Evolutionary conservation across 768 basidiomycete species (phyloP).

Genomic region (Rhodocollybia butyracea): DNA sequence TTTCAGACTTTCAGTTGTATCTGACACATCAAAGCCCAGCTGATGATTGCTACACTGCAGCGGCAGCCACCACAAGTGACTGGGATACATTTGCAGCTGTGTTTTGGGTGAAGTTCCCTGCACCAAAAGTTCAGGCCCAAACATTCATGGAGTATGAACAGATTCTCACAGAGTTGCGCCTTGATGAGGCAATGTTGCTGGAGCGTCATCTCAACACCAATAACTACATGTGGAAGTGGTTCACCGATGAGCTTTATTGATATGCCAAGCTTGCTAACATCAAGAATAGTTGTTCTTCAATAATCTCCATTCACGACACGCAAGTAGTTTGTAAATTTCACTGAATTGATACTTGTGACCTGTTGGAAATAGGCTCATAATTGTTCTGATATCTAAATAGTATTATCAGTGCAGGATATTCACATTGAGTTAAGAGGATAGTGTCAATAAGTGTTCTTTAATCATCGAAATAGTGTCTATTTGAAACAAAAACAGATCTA

Average conservation of each 20-base stretch:
- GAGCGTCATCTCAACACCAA: background rate
- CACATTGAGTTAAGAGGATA: no score
- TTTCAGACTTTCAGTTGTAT: background rate
- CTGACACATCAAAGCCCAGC: background rate
- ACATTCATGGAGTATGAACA: background rate
- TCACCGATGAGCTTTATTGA: background rate
- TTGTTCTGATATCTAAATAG: no score
- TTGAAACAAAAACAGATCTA: no score
- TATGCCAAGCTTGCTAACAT: background rate
- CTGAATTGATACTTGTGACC: no score
- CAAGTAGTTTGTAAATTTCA: no score
- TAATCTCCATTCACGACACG: background rate
- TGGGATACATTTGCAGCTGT: background rate
- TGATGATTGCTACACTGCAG: background rate
- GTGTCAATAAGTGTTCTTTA: no score
- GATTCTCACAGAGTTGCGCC: background rate
- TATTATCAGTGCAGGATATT: no score
- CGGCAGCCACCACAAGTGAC: background rate
- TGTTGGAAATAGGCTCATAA: no score
- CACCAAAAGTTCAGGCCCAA: background rate
- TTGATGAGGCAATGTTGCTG: background rate
- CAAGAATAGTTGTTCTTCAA: background rate
- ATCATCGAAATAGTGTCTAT: no score
- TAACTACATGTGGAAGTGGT: background rate
- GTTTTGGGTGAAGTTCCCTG: background rate